Base-by-base conservation (phyloP, 2,329 filamentous ascomycete genomes). In the Aspergillus vadensis region DNA sequence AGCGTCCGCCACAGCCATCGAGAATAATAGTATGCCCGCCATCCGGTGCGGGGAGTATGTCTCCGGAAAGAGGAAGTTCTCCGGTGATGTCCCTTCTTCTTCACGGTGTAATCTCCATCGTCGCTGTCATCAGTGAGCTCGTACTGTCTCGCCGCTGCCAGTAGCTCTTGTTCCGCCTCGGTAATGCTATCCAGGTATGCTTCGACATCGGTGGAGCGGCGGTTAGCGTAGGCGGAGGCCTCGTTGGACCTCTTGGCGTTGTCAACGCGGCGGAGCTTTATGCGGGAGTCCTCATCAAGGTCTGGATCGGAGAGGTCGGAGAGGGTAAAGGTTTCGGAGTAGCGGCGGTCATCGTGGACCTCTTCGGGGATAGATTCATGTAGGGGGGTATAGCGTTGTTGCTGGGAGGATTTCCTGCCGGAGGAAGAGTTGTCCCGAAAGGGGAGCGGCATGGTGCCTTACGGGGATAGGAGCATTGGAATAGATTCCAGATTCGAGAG, bases 81-180 rank as follows among this genome's bases (percentile, higher is more conserved):
- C 49, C 47, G 56, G 41, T 36, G 55, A 32, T 30, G 51, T 19
- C 25, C 49, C 32, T 21, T 52, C 44, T 44, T 60, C 57, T 15
- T 32, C 14, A 30, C 63, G 32, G 14, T 59, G 9, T 59, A 61
- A 5, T 56, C 48, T 17, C 66, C 63, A 9, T 60, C 61, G n/a
- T 67, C 64, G 8, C 52, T 32, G n/a, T 63, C 61, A 19, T 61
- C 63, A 8, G 43, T 57, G 4, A 64, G 51, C 7, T 67, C 67
- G 56, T 67, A 63, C 19, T 69, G 59, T 19, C 63, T 61, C 19
- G 61, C 64, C 3, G 66, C 62, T 5, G 65, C 62, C 30, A 70
- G 61, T 6, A 70, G 52, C 47, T 67, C 63, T 49, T 64, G 67
- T 57, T 70, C 68, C 17, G 65, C 68, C 23, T 67, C 67, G 30